Percentiles rank a stretch among this genome's conserved stretches.
Evolutionary conservation across 192 early-diverging fungal genomes (phyloP).

Genomic region (Geranomyces variabilis): DNA sequence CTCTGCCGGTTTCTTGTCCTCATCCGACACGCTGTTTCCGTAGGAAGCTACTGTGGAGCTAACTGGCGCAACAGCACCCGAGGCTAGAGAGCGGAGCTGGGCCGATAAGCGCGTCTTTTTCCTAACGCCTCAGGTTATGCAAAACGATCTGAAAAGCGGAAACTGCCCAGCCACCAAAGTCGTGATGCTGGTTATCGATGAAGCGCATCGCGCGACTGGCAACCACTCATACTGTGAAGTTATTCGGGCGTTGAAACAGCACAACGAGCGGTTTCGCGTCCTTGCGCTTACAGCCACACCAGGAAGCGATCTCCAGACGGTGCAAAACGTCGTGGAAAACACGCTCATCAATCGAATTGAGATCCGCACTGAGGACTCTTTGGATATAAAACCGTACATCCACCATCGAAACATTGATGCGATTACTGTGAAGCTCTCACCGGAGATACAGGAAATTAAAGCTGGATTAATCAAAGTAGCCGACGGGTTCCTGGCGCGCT

Average conservation of each 20-base stretch:
- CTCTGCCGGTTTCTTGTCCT: not conserved
- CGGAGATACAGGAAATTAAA: constrained; percentile 49
- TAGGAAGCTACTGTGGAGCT: constrained; percentile 59
- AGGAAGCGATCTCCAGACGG: constrained; percentile 68
- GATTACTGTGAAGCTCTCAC: constrained; percentile 61
- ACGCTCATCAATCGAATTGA: constrained; percentile 79
- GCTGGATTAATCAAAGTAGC: constrained; percentile 51
- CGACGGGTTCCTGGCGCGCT: constrained; percentile 29
- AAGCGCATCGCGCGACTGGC: constrained; percentile 88
- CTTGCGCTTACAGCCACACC: constrained; percentile 89
- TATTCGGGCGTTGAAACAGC: constrained; percentile 55
- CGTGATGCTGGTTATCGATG: constrained; percentile 81
- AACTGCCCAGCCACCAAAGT: constrained; percentile 71
- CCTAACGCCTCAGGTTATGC: constrained; percentile 83
- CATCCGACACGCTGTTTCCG: not conserved
- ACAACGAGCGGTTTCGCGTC: constrained; percentile 65
- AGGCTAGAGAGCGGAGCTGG: constrained; percentile 66
- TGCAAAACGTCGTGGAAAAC: constrained; percentile 76
- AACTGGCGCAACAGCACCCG: constrained; percentile 64
- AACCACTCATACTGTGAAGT: constrained; percentile 81
- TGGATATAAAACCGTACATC: constrained; percentile 78
- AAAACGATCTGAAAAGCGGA: constrained; percentile 77
- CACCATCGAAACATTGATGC: constrained; percentile 69
- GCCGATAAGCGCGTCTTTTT: constrained; percentile 74
- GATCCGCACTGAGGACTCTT: constrained; percentile 84